A percentile compares a stretch with the other conserved stretches of the same genome.
Conservation (phyloP, 495 filamentous ascomycete genomes). For the Talaromyces trachyspermus region DNA sequence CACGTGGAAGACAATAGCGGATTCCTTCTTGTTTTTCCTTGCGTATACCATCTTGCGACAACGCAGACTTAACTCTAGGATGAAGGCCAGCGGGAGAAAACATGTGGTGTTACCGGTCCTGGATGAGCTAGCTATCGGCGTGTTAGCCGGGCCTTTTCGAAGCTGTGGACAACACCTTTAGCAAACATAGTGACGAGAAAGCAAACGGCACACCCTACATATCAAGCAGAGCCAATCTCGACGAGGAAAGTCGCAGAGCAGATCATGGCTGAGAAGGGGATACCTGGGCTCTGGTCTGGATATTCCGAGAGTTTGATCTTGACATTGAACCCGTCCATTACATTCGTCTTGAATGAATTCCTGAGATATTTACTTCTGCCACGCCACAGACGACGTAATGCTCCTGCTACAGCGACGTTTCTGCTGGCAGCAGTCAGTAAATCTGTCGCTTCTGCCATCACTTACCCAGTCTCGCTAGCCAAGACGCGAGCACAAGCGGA, state of each 20-base stretch:
- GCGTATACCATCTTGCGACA: slow-evolving; percentile 69
- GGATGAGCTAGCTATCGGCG: slow-evolving; percentile 72
- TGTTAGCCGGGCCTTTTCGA: slow-evolving; percentile 73
- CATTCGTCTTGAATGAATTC: slow-evolving; percentile 73
- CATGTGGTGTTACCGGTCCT: slow-evolving; percentile 48
- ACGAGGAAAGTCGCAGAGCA: slow-evolving; percentile 53
- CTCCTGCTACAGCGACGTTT: slow-evolving; percentile 51
- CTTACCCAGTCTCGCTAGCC: slow-evolving; percentile 80
- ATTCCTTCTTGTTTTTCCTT: slow-evolving; percentile 79
- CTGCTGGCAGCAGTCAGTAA: slow-evolving; percentile 78
- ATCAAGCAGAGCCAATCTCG: slow-evolving; percentile 18
- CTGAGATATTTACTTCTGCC: slow-evolving; percentile 54
- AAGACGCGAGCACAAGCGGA: slow-evolving; percentile 66
- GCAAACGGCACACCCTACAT: slow-evolving; percentile 56
- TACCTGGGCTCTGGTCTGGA: slow-evolving; percentile 81
- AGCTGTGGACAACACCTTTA: slow-evolving; percentile 72
- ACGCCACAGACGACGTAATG: slow-evolving; percentile 40
- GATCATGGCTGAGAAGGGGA: slow-evolving; percentile 64
- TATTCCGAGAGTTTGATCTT: slow-evolving; percentile 76
- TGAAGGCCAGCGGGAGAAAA: slow-evolving; percentile 26
- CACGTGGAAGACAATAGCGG: slow-evolving; percentile 62
- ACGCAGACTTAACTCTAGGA: slow-evolving; percentile 43
- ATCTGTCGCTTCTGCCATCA: slow-evolving; percentile 67
- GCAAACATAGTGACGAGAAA: slow-evolving; percentile 77
- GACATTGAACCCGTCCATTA: slow-evolving; percentile 80